Evolutionary conservation across 129 eudicot genomes (phyloP).

Genomic region (Tagetes erecta): DNA sequence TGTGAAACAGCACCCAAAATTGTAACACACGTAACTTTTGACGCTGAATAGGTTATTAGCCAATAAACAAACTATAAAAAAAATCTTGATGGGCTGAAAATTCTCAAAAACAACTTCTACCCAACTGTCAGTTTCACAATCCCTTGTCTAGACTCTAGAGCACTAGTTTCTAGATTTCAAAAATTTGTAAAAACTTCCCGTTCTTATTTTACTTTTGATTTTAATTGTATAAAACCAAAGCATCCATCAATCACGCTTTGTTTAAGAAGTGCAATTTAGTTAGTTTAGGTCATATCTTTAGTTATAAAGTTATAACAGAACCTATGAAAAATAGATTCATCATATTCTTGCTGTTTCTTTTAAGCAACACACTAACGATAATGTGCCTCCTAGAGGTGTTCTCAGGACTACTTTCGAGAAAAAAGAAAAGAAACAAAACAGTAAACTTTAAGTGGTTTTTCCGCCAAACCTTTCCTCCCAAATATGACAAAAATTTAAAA

Average conservation of each 20-base stretch:
- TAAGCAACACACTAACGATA: neutral
- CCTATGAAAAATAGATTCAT: neutral
- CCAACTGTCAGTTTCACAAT: neutral
- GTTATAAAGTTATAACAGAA: neutral
- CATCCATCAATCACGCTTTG: neutral
- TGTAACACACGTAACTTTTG: neutral
- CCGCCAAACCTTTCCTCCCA: neutral
- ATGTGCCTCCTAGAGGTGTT: neutral
- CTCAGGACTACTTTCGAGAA: neutral
- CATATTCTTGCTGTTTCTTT: neutral
- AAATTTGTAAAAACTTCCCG: neutral
- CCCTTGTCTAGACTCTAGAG: neutral
- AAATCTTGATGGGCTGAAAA: neutral
- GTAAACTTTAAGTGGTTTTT: neutral
- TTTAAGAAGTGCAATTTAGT: neutral
- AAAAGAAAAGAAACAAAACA: neutral
- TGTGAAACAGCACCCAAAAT: neutral
- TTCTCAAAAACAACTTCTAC: neutral
- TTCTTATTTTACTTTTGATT: neutral
- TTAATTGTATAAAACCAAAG: neutral
- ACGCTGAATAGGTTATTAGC: neutral
- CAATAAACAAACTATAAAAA: neutral
- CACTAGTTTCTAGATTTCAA: neutral
- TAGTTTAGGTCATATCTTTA: neutral
- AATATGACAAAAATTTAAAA: neutral